phyloP scores from a whole-genome alignment of 805 yeast species.

The Candida arabinofermentans region DNA sequence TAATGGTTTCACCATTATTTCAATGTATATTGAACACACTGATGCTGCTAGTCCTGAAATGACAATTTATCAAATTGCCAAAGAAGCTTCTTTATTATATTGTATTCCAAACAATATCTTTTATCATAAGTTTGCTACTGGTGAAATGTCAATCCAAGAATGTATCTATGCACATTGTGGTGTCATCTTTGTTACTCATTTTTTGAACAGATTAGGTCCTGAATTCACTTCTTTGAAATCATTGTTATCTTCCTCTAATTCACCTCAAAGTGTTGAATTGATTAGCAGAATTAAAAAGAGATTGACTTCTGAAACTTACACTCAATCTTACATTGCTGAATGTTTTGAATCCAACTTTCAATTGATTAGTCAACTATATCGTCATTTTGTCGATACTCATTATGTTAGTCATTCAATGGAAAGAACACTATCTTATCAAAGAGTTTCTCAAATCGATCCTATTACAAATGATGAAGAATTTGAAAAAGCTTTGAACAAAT shows the following conservation, averaged over 20 bases:
- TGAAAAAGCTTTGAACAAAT: slow-evolving; percentile 57
- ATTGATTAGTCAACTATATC: slow-evolving; percentile 76
- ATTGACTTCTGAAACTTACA: slow-evolving; percentile 88
- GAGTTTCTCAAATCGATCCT: slow-evolving; percentile 73
- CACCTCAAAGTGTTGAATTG: slow-evolving; percentile 68
- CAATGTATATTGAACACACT: slow-evolving; percentile 74
- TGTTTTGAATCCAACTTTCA: slow-evolving; percentile 67
- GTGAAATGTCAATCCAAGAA: slow-evolving; percentile 88
- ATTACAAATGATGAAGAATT: slow-evolving; percentile 75
- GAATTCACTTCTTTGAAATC: slow-evolving; percentile 71
- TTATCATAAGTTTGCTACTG: slow-evolving; percentile 64
- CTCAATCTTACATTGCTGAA: slow-evolving; percentile 77
- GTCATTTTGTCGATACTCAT: slow-evolving; percentile 88
- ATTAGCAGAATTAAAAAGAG: slow-evolving; percentile 79
- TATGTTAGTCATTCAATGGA: slow-evolving; percentile 69
- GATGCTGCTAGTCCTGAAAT: slow-evolving; percentile 54
- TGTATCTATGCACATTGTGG: slow-evolving; percentile 93
- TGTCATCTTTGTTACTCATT: slow-evolving; percentile 88
- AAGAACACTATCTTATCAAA: slow-evolving; percentile 80
- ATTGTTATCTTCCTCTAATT: slow-evolving; percentile 58
- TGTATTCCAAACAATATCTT: slow-evolving; percentile 87
- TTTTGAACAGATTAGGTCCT: slow-evolving; percentile 88
- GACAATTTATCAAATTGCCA: slow-evolving; percentile 82
- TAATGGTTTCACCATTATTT: slow-evolving; percentile 81
- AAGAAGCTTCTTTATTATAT: slow-evolving; percentile 89